Base-by-base conservation (phyloP, 148 eudicot genomes). In the Arbutus unedo region DNA sequence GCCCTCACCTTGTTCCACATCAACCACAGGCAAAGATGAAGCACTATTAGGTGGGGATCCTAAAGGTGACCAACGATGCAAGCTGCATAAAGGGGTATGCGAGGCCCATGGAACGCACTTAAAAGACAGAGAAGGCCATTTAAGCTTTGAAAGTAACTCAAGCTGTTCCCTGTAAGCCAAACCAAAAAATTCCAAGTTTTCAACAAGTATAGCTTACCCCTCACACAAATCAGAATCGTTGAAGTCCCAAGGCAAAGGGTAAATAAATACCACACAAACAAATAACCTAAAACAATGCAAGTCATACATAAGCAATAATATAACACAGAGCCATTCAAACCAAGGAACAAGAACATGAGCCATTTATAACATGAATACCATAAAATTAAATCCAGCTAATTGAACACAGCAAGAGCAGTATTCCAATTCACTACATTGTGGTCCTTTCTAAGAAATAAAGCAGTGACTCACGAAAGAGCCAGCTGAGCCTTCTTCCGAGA, bases 381-480 rank as follows among this genome's bases (percentile, higher is more conserved):
- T 54, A 7, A 41, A 54, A 77, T 18, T 66, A 66, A 60, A 62
- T 85, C 80, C 60, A 48, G 59, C 38, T 53, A 76, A 74, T 51
- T 81, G 53, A 78, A 79, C 55, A 84, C 56, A 73, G 45, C 25
- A 62, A 73, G 51, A 64, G 5, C 48, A 53, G 47, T 19, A 80
- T 77, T 79, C 74, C 73, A 82, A 76, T 72, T 80, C 83, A 84
- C 88, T 83, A 90, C 82, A 89, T 38, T 80, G 44, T 72, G 71
- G 67, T 53, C 38, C 77, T 41, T 81, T 79, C 81, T 87, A 76
- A 86, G 85, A 86, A 77, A 87, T 81, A 90, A 82, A 83, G 87
- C 86, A 91, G 88, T 84, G 89, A 96, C 97, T 96, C 95, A 96
- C 97, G 84, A 93, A 87, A 93, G 97, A 86, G 92, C 91, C 90